These are phyloP conservation scores for Backusella macrospora DNA, from an alignment of 192 early-diverging fungal species.

Conservation along the genomic window DNA sequence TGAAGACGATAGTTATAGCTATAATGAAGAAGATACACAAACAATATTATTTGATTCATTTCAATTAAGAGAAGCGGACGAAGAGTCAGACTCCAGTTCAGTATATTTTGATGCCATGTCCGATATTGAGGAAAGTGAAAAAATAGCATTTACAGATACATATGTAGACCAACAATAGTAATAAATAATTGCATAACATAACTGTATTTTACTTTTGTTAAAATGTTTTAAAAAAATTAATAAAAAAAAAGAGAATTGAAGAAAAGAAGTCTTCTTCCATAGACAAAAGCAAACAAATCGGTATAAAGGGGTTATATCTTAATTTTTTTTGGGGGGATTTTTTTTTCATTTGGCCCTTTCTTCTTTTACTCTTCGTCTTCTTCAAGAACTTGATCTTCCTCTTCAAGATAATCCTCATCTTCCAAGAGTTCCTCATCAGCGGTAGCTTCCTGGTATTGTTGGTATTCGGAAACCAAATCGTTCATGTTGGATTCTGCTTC, in stretches of 20 bases:
- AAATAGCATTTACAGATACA: background rate
- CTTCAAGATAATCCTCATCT: conserved; percentile 58
- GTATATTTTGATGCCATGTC: conserved; percentile 11
- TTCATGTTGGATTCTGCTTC: conserved; percentile 61
- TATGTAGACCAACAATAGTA: background rate
- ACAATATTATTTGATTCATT: background rate
- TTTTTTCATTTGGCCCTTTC: background rate
- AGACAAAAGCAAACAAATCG: background rate
- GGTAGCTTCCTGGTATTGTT: conserved; percentile 77
- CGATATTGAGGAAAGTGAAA: background rate
- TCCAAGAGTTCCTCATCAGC: conserved; percentile 61
- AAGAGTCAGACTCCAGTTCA: background rate
- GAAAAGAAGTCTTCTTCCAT: background rate
- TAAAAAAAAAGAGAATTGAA: background rate
- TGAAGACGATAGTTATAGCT: background rate
- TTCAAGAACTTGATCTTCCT: conserved; percentile 36
- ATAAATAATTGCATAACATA: background rate
- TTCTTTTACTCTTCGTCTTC: background rate
- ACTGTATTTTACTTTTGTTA: conserved; percentile 11
- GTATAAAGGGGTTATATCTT: conserved; percentile 4
- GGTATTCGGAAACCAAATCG: conserved; percentile 27
- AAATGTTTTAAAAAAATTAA: background rate
- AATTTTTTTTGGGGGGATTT: background rate
- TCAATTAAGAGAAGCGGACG: background rate
- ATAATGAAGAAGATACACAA: background rate